Percentiles rank a stretch among this genome's conserved stretches.
phyloP scores from a whole-genome alignment of 108 stramenopile genomes.

The Nitzschia sp. region DNA sequence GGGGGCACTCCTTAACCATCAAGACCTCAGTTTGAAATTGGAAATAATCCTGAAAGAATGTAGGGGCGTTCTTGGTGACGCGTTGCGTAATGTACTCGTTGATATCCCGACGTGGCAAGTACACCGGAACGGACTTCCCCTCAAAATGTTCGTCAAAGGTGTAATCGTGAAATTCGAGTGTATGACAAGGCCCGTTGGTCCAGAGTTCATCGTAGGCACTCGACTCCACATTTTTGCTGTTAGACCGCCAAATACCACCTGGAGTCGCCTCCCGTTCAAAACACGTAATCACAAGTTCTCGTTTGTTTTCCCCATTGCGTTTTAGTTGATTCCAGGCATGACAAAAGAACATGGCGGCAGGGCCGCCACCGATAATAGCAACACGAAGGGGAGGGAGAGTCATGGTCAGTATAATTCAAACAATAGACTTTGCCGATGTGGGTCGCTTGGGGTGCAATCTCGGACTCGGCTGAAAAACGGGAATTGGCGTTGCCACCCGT shows the following conservation, averaged over 20 bases:
- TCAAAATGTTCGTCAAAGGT: constrained; percentile 64
- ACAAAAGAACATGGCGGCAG: constrained; percentile 61
- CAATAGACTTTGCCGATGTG: too few relatives aligned
- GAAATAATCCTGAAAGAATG: constrained; percentile 54
- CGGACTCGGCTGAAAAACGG: too few relatives aligned
- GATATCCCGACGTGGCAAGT: constrained; percentile 46
- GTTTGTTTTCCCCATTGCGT: neutral
- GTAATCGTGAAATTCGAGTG: constrained; percentile 64
- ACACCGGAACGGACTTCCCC: constrained; percentile 34
- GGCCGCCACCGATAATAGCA: constrained; percentile 56
- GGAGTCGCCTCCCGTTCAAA: constrained; percentile 39
- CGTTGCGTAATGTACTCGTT: constrained; percentile 54
- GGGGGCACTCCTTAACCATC: constrained; percentile 14
- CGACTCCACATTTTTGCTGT: constrained; percentile 11
- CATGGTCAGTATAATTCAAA: too few relatives aligned
- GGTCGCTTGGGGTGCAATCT: too few relatives aligned
- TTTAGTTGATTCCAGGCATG: constrained; percentile 46
- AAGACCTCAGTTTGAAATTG: constrained; percentile 48
- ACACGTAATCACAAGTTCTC: constrained; percentile 17
- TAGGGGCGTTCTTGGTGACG: constrained; percentile 41
- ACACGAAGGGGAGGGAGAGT: constrained; percentile 6
- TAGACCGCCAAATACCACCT: constrained; percentile 48
- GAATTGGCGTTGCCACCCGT: too few relatives aligned
- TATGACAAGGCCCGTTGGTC: constrained; percentile 55
- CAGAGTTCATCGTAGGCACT: constrained; percentile 57